Evolutionary conservation across 2,329 filamentous ascomycete species (phyloP).

Genomic region (Neonectria neomacrospora): DNA sequence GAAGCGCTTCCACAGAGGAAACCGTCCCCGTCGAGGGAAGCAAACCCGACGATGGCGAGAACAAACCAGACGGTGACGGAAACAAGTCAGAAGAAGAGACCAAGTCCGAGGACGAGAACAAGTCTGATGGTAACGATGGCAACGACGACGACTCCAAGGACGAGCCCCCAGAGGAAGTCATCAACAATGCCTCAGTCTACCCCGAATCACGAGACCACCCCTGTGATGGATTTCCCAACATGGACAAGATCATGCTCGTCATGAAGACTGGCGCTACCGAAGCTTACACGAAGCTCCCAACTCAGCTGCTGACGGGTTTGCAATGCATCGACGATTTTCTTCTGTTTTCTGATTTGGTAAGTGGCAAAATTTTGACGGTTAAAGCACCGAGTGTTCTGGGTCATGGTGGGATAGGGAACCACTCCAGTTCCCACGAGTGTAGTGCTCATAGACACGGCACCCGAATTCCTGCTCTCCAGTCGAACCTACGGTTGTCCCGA

Average conservation of each 20-base stretch:
- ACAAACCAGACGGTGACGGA: constrained; percentile 10
- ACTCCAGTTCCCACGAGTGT: constrained; percentile 17
- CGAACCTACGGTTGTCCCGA: neutral
- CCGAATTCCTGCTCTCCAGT: neutral
- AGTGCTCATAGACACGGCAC: neutral
- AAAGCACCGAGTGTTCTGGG: constrained; percentile 1
- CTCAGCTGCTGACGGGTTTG: constrained; percentile 65
- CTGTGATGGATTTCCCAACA: constrained; percentile 56
- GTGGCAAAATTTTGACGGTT: constrained; percentile 17
- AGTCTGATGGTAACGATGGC: constrained; percentile 7
- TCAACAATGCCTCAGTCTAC: constrained; percentile 15
- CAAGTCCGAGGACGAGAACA: constrained; percentile 4
- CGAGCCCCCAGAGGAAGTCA: constrained; percentile 6
- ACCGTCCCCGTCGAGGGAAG: neutral
- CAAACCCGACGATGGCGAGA: constrained; percentile 4
- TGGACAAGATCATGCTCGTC: constrained; percentile 60
- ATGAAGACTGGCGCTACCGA: constrained; percentile 71
- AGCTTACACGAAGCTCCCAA: constrained; percentile 63
- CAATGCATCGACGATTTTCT: constrained; percentile 66
- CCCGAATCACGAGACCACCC: constrained; percentile 24
- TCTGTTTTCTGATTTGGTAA: constrained; percentile 65
- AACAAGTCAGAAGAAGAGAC: neutral
- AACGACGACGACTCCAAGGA: constrained; percentile 10
- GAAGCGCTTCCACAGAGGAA: neutral
- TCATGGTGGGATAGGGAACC: constrained; percentile 6